Evolutionary conservation across 1,284 basidiomycete species (phyloP), one percentile per base, ranked within the genome.

Genomic region (Hemileccinum hortonii): DNA sequence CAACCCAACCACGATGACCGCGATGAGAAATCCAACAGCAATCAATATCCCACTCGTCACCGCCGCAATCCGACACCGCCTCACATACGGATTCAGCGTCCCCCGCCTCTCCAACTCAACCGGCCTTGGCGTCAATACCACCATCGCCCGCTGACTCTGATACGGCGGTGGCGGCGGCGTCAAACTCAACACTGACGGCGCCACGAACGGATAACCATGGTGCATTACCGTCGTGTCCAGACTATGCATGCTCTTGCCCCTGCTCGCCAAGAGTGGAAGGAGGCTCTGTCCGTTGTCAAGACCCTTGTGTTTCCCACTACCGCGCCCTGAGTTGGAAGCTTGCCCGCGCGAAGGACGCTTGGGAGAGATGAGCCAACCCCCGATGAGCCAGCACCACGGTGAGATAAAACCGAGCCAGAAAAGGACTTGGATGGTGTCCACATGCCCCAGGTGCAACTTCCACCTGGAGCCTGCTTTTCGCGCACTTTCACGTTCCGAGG

Each of bases 381-480:
- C 86, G 15, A 88, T 74, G 35, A 88, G 75, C 86, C 86, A 88
- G 60, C 63, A 88, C 75, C 68, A 87, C 48, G 65, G 86, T 69
- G 69, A 79, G 38, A 86, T 52, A 58, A 88, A 88, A 1, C 86
- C 86, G 0, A 83, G 55, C 82, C 83, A 88, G 69, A 88, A 88
- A 12, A 86, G 70, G 61, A 83, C 76, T 61, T 78, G 79, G 18
- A 83, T 75, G 3, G 78, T 77, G 3, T 82, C 33, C 42, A 65
- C 19, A 38, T 58, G 50, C 46, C 68, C 59, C 65, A 67, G 22
- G 58, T 61, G 42, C 60, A 63, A 16, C 53, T 52, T 10, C 69
- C 73, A 29, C 59, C 60, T 52, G 14, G 50, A 16, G 22, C 60
- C 52, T 30, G 53, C 52, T 14, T 56, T 53, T 8, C 54, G 58